phyloP scores from a whole-genome alignment of 75 land plant genomes.

The Sequoiadendron giganteum region DNA sequence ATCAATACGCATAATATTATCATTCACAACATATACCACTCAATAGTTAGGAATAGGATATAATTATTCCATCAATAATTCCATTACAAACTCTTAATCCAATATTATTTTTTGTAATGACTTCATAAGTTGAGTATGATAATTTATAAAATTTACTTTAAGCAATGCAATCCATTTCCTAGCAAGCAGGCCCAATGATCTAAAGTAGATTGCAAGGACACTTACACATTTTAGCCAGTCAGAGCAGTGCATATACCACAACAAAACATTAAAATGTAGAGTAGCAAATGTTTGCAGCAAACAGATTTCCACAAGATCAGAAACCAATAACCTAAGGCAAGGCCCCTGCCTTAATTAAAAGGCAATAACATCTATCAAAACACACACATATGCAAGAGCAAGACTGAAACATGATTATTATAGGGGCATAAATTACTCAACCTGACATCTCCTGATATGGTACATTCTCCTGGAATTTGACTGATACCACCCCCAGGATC shows the following conservation, averaged over 20 bases:
- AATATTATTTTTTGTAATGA: not conserved
- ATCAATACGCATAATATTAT: not conserved
- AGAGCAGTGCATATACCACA: not conserved
- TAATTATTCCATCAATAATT: not conserved
- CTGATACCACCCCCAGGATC: slow-evolving; percentile 94
- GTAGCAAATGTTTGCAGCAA: not conserved
- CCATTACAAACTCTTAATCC: not conserved
- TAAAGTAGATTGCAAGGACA: not conserved
- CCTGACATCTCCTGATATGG: slow-evolving; percentile 88
- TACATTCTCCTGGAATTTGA: slow-evolving; percentile 91
- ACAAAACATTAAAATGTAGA: slow-evolving; percentile 1
- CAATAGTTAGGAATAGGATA: not conserved
- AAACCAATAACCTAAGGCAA: not conserved
- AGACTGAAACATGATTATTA: not conserved
- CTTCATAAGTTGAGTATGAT: not conserved
- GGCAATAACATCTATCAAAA: not conserved
- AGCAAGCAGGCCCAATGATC: not conserved
- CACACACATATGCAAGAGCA: not conserved
- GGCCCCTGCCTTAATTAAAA: not conserved
- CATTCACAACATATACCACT: not conserved
- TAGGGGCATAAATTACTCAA: slow-evolving; percentile 9
- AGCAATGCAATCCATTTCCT: not conserved
- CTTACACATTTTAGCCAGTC: not conserved
- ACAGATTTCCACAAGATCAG: not conserved
- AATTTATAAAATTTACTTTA: too few relatives aligned